These are phyloP conservation scores for Tetrahymena malaccensis DNA, from an alignment of 73 alveolate species.

Conservation along the genomic window DNA sequence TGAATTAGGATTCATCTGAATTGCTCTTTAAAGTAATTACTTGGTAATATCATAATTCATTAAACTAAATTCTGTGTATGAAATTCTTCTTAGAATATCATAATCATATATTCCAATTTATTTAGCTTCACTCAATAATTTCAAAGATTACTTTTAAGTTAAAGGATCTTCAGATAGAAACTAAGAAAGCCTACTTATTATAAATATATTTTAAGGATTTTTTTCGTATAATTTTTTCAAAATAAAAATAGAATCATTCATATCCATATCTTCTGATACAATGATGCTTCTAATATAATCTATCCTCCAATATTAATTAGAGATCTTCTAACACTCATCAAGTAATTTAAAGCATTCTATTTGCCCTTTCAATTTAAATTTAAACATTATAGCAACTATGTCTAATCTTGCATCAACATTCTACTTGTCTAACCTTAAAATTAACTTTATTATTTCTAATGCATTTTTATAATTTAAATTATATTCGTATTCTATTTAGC, in stretches of 20 bases:
- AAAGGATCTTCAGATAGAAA: not conserved
- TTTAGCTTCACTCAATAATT: not conserved
- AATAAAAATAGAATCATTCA: not conserved
- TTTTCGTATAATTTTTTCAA: not conserved
- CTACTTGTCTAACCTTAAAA: not conserved
- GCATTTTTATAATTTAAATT: not conserved
- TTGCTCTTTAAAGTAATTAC: not conserved
- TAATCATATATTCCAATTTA: not conserved
- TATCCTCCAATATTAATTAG: not conserved
- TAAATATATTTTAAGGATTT: not conserved
- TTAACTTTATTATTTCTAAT: not conserved
- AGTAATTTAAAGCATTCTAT: not conserved
- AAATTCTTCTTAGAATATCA: not conserved
- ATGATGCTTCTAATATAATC: not conserved
- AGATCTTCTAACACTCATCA: not conserved
- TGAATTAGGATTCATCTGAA: not conserved
- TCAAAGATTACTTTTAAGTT: not conserved
- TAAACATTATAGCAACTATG: not conserved
- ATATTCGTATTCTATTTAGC: not conserved
- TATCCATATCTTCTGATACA: not conserved
- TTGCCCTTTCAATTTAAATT: not conserved
- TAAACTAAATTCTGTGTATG: not conserved
- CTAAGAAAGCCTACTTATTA: not conserved
- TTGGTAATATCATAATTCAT: not conserved
- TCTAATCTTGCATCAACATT: not conserved